Evolutionary conservation across 1,284 basidiomycete genomes (phyloP).

Genomic region (Heterobasidion annosum): DNA sequence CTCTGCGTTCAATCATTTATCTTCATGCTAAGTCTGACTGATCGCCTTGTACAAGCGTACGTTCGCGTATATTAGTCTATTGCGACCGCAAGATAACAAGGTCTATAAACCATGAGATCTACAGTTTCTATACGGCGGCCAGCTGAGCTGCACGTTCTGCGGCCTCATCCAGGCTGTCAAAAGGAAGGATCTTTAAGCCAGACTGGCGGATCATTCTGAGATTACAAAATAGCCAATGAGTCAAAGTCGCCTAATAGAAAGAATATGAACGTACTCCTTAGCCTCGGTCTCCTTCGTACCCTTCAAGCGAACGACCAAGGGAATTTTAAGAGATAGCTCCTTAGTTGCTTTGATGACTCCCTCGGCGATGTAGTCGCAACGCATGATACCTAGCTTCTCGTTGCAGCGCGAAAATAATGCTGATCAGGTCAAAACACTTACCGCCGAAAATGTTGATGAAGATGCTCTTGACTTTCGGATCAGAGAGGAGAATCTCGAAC

Average conservation of each 20-base stretch:
- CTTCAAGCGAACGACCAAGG: slow-evolving; percentile 91
- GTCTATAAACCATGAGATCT: background rate
- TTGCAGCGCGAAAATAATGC: slow-evolving; percentile 6
- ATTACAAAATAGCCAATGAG: background rate
- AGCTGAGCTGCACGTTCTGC: slow-evolving; percentile 80
- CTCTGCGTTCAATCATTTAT: background rate
- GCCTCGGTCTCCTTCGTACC: slow-evolving; percentile 96
- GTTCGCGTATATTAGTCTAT: background rate
- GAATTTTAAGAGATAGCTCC: slow-evolving; percentile 81
- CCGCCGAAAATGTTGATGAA: slow-evolving; percentile 98
- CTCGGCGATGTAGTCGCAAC: slow-evolving; percentile 95
- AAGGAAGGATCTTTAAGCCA: slow-evolving; percentile 87
- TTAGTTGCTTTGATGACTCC: slow-evolving; percentile 98
- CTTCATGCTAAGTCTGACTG: background rate
- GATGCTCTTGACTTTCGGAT: slow-evolving; percentile 94
- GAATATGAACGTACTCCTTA: slow-evolving; percentile 63
- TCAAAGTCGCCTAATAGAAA: background rate
- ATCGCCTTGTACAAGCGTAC: no score
- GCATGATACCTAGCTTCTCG: slow-evolving; percentile 75
- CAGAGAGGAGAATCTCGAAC: slow-evolving; percentile 89
- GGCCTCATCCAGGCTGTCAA: slow-evolving; percentile 81
- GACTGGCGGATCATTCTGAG: slow-evolving; percentile 85
- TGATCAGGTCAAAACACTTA: slow-evolving; percentile 16
- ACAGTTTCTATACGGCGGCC: slow-evolving; percentile 21
- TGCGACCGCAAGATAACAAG: background rate